These are phyloP conservation scores for Suhomyces taliae DNA, from an alignment of 1,139 yeast species.

Conservation along the genomic window DNA sequence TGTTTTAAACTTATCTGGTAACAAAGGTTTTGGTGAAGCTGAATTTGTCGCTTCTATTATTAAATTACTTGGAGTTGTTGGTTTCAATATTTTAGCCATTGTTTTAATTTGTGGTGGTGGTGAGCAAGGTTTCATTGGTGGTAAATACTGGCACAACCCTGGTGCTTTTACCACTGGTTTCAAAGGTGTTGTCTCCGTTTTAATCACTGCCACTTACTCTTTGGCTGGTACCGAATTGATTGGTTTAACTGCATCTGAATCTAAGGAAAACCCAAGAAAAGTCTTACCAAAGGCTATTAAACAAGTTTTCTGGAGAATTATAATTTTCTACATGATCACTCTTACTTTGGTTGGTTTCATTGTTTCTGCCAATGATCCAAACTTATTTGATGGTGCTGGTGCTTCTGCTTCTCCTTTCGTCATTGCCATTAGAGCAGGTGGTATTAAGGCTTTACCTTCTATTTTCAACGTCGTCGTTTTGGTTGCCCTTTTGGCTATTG, in stretches of 20 bases:
- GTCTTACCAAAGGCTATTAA: slow-evolving; percentile 44
- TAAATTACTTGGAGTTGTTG: slow-evolving; percentile 62
- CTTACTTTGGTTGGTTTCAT: slow-evolving; percentile 43
- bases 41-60: slow-evolving; percentile 62
- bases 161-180: slow-evolving; percentile 68
- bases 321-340: slow-evolving; percentile 42
- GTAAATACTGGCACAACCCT: slow-evolving; percentile 55
- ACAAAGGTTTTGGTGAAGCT: slow-evolving; percentile 66
- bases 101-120: slow-evolving; percentile 69
- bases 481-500: slow-evolving; percentile 43
- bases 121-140: slow-evolving; percentile 55
- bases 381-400: slow-evolving; percentile 17
- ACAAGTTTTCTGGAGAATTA: slow-evolving; percentile 45
- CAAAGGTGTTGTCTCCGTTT: slow-evolving; percentile 49
- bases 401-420: slow-evolving; percentile 56
- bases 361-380: slow-evolving; percentile 28
- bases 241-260: slow-evolving; percentile 40
- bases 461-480: slow-evolving; percentile 45
- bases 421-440: slow-evolving; percentile 55
- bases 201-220: slow-evolving; percentile 44
- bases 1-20: slow-evolving; percentile 57
- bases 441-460: slow-evolving; percentile 45
- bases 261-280: slow-evolving; percentile 39
- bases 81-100: slow-evolving; percentile 70
- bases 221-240: slow-evolving; percentile 48